Conservation (phyloP, 192 early-diverging fungal species). For the Entomortierella parvispora region DNA sequence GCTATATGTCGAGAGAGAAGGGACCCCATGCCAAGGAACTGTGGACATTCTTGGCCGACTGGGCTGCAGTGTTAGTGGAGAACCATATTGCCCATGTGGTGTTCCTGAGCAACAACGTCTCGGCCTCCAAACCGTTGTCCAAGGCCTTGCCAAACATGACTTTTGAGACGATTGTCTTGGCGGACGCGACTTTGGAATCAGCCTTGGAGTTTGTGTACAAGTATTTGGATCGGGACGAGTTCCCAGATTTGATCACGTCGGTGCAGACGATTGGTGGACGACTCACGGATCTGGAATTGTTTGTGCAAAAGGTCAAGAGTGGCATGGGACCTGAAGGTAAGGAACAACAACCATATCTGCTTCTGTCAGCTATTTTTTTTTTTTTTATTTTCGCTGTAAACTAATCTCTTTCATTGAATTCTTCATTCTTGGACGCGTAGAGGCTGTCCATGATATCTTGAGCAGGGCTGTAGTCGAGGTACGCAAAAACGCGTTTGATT, state of each 20-base stretch:
- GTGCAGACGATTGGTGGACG: slow-evolving; percentile 88
- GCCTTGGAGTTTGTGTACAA: slow-evolving; percentile 69
- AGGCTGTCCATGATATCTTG: slow-evolving; percentile 88
- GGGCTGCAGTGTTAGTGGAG: slow-evolving; percentile 85
- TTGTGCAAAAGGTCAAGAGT: slow-evolving; percentile 89
- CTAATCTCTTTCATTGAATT: too few species aligned
- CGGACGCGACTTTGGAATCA: slow-evolving; percentile 75
- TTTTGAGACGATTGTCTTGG: slow-evolving; percentile 70
- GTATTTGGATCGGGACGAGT: slow-evolving; percentile 55
- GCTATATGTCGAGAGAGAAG: slow-evolving; percentile 83
- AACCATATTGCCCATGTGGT: slow-evolving; percentile 93
- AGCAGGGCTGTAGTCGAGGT: slow-evolving; percentile 84
- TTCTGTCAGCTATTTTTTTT: not conserved
- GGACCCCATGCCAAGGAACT: slow-evolving; percentile 63
- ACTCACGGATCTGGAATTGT: slow-evolving; percentile 87
- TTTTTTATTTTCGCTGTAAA: slow-evolving; percentile 12
- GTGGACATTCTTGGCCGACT: slow-evolving; percentile 85
- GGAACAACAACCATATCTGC: not conserved
- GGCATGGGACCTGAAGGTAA: slow-evolving; percentile 71
- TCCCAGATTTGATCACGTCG: slow-evolving; percentile 52
- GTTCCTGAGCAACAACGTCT: slow-evolving; percentile 81
- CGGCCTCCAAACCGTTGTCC: slow-evolving; percentile 71
- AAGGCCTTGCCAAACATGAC: slow-evolving; percentile 77
- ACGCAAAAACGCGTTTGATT: slow-evolving; percentile 86
- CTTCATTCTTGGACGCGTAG: too few species aligned